Conservation (phyloP, 2,329 filamentous ascomycete species). For the Stemphylium lycopersici region DNA sequence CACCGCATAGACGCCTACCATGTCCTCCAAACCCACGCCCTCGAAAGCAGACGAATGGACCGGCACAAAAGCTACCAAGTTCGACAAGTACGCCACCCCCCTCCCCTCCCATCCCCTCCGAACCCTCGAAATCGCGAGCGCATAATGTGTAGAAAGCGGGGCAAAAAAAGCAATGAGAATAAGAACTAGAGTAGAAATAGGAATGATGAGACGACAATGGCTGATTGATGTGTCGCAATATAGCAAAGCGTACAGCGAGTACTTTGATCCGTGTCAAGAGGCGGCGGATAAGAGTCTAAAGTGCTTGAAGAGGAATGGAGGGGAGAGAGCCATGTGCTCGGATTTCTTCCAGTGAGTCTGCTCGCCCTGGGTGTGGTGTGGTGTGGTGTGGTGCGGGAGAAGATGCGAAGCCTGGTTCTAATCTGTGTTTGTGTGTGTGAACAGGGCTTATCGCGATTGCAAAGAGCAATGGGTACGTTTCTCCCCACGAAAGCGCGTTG, state of each 20-base stretch:
- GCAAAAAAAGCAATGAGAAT: background rate
- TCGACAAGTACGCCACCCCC: conserved; percentile 45
- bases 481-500: background rate
- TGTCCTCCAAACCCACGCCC: conserved; percentile 17
- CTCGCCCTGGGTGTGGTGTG: too few relatives aligned
- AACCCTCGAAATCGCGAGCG: too few relatives aligned
- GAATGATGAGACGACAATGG: too few relatives aligned
- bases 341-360: conserved; percentile 86
- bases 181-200: background rate
- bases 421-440: background rate
- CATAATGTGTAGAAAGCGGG: too few relatives aligned
- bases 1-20: background rate
- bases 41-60: conserved; percentile 31
- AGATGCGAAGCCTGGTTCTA: background rate
- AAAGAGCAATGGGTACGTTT: conserved; percentile 87
- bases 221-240: conserved; percentile 12
- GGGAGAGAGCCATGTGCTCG: conserved; percentile 84
- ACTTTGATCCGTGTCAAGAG: conserved; percentile 94
- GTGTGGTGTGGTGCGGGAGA: too few relatives aligned
- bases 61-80: conserved; percentile 44
- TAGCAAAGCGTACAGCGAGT: conserved; percentile 89
- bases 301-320: conserved; percentile 87
- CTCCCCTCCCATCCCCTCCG: too few relatives aligned
- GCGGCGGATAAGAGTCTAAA: conserved; percentile 83
- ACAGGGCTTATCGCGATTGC: conserved; percentile 88